These are phyloP conservation scores for Chaetomium olivaceum DNA, from an alignment of 2,329 filamentous ascomycete species.

Conservation along the genomic window DNA sequence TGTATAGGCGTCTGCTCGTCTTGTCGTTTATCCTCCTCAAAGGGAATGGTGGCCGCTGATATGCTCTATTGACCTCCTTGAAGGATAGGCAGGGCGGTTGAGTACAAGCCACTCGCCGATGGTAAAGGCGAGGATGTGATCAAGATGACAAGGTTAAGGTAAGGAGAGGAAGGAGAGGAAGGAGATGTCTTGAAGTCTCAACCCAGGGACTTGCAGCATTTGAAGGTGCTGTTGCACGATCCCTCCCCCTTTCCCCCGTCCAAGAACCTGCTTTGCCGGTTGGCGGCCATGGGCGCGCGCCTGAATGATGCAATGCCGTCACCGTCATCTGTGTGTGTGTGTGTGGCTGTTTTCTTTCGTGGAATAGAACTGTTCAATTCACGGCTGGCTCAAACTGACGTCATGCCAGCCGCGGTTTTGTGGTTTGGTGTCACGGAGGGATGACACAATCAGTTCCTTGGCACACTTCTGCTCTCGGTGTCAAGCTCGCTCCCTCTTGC, in stretches of 20 bases:
- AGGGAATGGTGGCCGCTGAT: no score
- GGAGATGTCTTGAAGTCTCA: background rate
- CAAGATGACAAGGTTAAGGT: background rate
- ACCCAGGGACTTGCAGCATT: background rate
- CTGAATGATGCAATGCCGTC: slow-evolving; percentile 3
- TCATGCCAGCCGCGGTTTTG: background rate
- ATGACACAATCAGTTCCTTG: background rate
- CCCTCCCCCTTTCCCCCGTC: no score
- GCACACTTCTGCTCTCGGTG: no score
- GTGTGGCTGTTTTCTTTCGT: background rate
- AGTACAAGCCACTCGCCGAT: no score
- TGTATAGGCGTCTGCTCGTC: background rate
- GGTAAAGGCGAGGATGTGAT: background rate
- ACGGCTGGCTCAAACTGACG: background rate
- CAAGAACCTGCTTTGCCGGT: slow-evolving; percentile 7
- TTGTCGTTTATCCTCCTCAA: no score
- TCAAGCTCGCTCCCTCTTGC: background rate
- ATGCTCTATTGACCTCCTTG: background rate
- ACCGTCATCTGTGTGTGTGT: background rate
- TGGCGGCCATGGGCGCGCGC: background rate
- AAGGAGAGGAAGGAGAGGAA: no score
- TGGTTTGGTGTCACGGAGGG: background rate
- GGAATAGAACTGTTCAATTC: background rate
- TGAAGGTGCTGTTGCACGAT: background rate
- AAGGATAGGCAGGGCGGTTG: background rate